A percentile compares a stretch with the other conserved stretches of the same genome.
These are phyloP conservation scores for Penicillium riverlandense DNA, from an alignment of 495 filamentous ascomycete species.

Conservation along the genomic window DNA sequence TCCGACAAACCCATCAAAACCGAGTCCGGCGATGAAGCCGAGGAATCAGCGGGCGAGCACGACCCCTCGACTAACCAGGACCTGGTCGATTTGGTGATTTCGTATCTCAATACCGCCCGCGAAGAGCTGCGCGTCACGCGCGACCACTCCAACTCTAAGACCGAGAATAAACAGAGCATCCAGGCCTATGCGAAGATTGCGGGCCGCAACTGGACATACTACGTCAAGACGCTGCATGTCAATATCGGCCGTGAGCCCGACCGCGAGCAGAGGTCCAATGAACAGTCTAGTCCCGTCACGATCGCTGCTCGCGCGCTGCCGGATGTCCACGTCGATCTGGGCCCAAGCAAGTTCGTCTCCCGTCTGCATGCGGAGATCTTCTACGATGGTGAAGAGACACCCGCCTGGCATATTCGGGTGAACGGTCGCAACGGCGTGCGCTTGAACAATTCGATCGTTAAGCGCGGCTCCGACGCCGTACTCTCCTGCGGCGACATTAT, in stretches of 20 bases:
- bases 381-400: constrained; percentile 58
- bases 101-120: constrained; percentile 53
- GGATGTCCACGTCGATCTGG: constrained; percentile 81
- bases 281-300: constrained; percentile 38
- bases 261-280: constrained; percentile 34
- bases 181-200: constrained; percentile 91
- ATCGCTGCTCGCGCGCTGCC: constrained; percentile 38
- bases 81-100: constrained; percentile 66
- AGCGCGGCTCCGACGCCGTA: constrained; percentile 52
- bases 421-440: constrained; percentile 87
- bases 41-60: constrained; percentile 43
- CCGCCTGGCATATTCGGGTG: constrained; percentile 72
- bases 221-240: constrained; percentile 70
- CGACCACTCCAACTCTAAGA: constrained; percentile 69
- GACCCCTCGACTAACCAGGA: constrained; percentile 51
- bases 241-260: constrained; percentile 81
- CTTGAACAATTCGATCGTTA: constrained; percentile 63
- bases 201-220: constrained; percentile 91
- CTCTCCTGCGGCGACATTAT: constrained; percentile 82
- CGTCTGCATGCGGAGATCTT: constrained; percentile 79
- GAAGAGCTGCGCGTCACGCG: constrained; percentile 59
- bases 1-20: constrained; percentile 20
- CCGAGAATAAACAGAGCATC: constrained; percentile 62
- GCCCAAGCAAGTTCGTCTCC: constrained; percentile 88
- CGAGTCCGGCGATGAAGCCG: constrained; percentile 36